Percentiles rank a stretch among this genome's conserved stretches.
These are phyloP conservation scores for Aspergillus coremiiformis DNA, from an alignment of 495 filamentous ascomycete species.

Conservation along the genomic window DNA sequence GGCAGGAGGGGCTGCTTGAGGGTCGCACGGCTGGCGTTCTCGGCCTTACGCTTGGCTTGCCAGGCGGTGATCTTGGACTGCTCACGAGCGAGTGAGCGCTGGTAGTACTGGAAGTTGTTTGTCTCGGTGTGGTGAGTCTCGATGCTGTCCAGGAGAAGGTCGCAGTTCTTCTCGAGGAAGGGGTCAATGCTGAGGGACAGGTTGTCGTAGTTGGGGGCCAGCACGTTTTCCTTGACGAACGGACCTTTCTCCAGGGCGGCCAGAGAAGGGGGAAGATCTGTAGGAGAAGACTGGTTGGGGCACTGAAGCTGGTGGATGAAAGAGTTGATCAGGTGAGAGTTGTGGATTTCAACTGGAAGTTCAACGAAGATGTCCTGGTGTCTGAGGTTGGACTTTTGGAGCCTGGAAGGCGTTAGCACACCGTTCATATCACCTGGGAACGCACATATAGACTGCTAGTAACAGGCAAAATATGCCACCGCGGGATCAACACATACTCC, in stretches of 20 bases:
- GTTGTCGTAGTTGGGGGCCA: slow-evolving; percentile 79
- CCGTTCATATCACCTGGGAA: background rate
- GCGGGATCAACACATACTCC: slow-evolving; percentile 50
- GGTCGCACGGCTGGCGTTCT: slow-evolving; percentile 75
- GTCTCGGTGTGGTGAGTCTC: slow-evolving; percentile 96
- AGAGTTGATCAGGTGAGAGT: slow-evolving; percentile 92
- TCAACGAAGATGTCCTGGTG: slow-evolving; percentile 94
- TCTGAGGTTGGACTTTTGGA: slow-evolving; percentile 84
- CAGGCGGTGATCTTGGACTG: slow-evolving; percentile 93
- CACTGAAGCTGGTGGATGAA: slow-evolving; percentile 83
- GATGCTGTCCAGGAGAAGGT: slow-evolving; percentile 90
- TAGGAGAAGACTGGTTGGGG: slow-evolving; percentile 49
- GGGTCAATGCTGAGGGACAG: slow-evolving; percentile 93
- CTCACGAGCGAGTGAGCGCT: slow-evolving; percentile 88
- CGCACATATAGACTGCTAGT: background rate
- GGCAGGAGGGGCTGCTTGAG: slow-evolving; percentile 85
- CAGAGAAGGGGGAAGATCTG: slow-evolving; percentile 67
- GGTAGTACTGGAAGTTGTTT: slow-evolving; percentile 99
- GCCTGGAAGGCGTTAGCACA: slow-evolving; percentile 41
- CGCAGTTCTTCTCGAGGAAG: slow-evolving; percentile 97
- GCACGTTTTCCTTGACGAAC: slow-evolving; percentile 45
- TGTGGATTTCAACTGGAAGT: slow-evolving; percentile 86
- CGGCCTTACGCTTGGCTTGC: slow-evolving; percentile 91
- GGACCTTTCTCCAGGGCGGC: slow-evolving; percentile 56
- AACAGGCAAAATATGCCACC: background rate